Evolutionary conservation across 345 rosid species (phyloP), one percentile per base, ranked within the genome.

Genomic region (Brassica carinata): DNA sequence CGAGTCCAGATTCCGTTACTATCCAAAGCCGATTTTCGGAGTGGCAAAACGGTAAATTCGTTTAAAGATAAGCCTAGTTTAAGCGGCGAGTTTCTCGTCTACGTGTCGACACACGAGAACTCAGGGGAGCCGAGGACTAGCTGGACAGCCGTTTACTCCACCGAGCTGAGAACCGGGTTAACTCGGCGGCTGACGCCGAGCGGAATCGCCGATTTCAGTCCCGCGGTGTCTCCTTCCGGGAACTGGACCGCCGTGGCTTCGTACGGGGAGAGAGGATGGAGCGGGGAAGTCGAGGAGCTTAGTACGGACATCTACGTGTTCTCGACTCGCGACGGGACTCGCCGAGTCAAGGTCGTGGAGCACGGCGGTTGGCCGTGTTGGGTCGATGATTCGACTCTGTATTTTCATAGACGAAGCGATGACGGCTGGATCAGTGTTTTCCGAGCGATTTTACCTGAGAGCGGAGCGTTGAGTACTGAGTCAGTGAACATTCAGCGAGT

Each of bases 331-430:
- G 93, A 94, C 70, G 97, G 97, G 74, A 78, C 86, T 79, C 85
- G 45, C 34, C 87, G 97, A 67, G 89, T 87, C 74, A 94, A 92
- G 86, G 88, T 89, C 10, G 90, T 90, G 38, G 89, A 91, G 67
- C 92, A 88, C 80, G 97, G 97, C 55, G 98, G 95, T 0, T 94
- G 98, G 98, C 97, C 97, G 67, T 81, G 89, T 82, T 92, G 95
- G 98, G 89, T 87, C 4, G 95, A 94, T 78, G 94, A 92, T 7
- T 84, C 82, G 3, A 92, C 95, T 8, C 69, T 94, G 1, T 94
- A 82, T 71, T 92, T 94, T 77, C 98, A 92, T 58, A 83, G 90
- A 65, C 86, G 88, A 81, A 91, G 92, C 72, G 84, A 82, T 8
- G 91, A 87, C 5, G 92, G 82, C 0, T 94, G 97, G 97, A 91